Evolutionary conservation across 2,329 filamentous ascomycete genomes (phyloP), one percentile per base, ranked within the genome.

Genomic region (Aciculosporium take): DNA sequence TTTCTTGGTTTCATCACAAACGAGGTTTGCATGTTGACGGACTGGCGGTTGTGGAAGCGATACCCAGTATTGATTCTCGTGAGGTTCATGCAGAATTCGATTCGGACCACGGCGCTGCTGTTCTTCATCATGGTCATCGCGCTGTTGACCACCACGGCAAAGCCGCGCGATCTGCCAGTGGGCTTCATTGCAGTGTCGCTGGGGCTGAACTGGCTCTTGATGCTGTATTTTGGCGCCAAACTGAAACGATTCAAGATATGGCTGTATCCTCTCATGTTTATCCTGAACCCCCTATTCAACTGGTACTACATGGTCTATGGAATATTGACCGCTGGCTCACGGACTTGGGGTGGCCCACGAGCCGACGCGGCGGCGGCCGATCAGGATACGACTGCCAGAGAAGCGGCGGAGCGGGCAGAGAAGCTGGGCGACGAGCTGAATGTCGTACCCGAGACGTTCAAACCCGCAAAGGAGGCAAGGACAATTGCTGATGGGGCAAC

Each of bases 231-330:
- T 59, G 89, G 86, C 20, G 74, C 80, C 42, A 87, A 85, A 61
- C 73, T 96, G 37, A 79, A 81, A 46, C 76, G 91, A 9, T 95
- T 81, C 67, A 96, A 98, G 68, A 83, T 93, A 47, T 89, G 85
- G 81, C 69, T 96, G 5, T 96, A 96, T 57, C 89, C 89, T 0
- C 53, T 96, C 47, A 95, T 96, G 87, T 96, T 95, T 57, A 64
- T 94, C 36, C 61, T 95, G 48, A 96, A 95, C 56, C 89, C 91
- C 1, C 93, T 96, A 56, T 88, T 95, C 71, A 96, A 96, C 62
- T 96, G 89, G 89, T 75, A 86, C 44, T 96, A 96, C 65, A 94
- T 95, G 83, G 82, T 94, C 2, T 94, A 95, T 59, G 88, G 87
- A 34, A 93, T 94, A 51, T 91, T 94, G 61, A 95, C 89, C 1